Evolutionary conservation across 1,139 yeast genomes (phyloP).

Genomic region (Casaregolazyma lundiana): DNA sequence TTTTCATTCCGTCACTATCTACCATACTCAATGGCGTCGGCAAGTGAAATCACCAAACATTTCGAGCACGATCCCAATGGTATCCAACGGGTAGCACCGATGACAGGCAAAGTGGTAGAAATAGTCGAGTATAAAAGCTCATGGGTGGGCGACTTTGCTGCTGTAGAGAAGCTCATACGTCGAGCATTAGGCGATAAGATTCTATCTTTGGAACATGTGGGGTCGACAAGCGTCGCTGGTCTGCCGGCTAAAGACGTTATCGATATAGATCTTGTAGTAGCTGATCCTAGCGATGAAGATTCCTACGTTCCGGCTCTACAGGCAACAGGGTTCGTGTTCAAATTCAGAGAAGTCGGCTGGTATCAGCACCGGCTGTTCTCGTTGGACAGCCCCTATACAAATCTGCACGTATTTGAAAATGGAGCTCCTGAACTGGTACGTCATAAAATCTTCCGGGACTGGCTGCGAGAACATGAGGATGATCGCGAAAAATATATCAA

Average conservation of each 20-base stretch:
- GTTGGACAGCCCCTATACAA: not conserved
- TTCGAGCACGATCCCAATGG: not conserved
- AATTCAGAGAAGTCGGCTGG: slow-evolving; percentile 1
- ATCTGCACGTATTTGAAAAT: slow-evolving; percentile 1
- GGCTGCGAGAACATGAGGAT: not conserved
- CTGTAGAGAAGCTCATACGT: not conserved
- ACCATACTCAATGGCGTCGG: not conserved
- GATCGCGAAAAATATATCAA: not conserved
- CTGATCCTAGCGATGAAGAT: slow-evolving; percentile 1
- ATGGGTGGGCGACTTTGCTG: not conserved
- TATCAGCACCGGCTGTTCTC: slow-evolving; percentile 4
- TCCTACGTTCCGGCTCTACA: not conserved
- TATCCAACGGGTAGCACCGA: not conserved
- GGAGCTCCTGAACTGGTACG: not conserved
- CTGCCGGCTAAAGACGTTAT: slow-evolving; percentile 5
- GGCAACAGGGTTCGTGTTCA: slow-evolving; percentile 2
- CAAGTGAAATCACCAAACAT: not conserved
- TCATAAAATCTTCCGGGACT: slow-evolving; percentile 5
- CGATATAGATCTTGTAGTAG: slow-evolving; percentile 1
- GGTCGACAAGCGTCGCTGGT: slow-evolving; percentile 6
- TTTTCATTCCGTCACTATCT: not conserved
- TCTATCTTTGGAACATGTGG: slow-evolving; percentile 2
- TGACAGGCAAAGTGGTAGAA: not conserved
- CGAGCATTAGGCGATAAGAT: not conserved
- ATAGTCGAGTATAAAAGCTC: not conserved